These are phyloP conservation scores for Umbelopsis sp. DNA, from an alignment of 371 early-diverging fungal genomes.

Conservation along the genomic window DNA sequence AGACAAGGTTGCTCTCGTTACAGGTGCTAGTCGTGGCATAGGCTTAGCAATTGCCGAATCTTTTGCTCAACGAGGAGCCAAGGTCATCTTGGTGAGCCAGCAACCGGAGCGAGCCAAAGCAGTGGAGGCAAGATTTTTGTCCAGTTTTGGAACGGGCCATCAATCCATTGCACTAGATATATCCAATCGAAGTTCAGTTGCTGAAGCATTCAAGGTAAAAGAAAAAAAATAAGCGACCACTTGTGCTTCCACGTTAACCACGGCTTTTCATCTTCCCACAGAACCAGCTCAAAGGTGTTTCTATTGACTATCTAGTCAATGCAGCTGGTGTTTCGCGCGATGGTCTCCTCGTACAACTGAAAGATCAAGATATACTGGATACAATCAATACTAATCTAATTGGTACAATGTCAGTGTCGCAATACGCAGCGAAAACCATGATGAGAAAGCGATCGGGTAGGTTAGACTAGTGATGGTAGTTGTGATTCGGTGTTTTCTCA, in stretches of 20 bases:
- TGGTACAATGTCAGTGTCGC: constrained; percentile 71
- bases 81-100: constrained; percentile 61
- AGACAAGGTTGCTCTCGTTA: constrained; percentile 60
- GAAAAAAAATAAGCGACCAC: neutral
- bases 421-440: constrained; percentile 62
- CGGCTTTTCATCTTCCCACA: neutral
- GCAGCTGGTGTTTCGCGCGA: constrained; percentile 69
- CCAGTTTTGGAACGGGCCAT: constrained; percentile 31
- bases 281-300: constrained; percentile 34
- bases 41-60: constrained; percentile 65
- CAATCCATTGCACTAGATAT: constrained; percentile 54
- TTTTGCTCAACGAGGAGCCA: constrained; percentile 64
- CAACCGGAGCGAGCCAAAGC: constrained; percentile 46
- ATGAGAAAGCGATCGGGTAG: constrained; percentile 57
- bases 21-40: constrained; percentile 82
- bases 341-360: constrained; percentile 56
- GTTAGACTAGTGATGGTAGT: constrained; percentile 12
- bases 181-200: constrained; percentile 42
- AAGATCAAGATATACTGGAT: constrained; percentile 48
- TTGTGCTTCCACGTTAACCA: constrained; percentile 18
- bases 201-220: constrained; percentile 46
- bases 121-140: constrained; percentile 34
- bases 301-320: constrained; percentile 63
- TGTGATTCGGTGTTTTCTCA: neutral
- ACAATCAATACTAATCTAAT: constrained; percentile 71